These are phyloP conservation scores for Saturnispora hagleri DNA, from an alignment of 805 yeast genomes.

Conservation along the genomic window DNA sequence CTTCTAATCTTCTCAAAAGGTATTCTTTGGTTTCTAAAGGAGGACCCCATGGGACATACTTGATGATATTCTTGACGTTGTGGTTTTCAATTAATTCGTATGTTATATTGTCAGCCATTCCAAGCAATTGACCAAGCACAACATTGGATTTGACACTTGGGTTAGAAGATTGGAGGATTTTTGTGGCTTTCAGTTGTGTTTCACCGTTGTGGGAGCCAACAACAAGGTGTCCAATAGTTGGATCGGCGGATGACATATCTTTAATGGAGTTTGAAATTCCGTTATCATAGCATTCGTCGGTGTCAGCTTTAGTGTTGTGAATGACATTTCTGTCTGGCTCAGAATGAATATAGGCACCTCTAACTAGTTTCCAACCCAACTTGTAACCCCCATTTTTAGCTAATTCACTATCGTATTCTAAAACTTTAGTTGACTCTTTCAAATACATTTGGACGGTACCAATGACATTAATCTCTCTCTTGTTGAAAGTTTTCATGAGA, in stretches of 20 bases:
- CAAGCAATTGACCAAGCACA: constrained; percentile 82
- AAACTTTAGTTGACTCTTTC: constrained; percentile 54
- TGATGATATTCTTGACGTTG: constrained; percentile 66
- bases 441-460: constrained; percentile 94
- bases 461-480: constrained; percentile 55
- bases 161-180: constrained; percentile 31
- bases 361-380: constrained; percentile 79
- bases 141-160: constrained; percentile 45
- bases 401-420: constrained; percentile 51
- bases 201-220: constrained; percentile 85
- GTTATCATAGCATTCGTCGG: constrained; percentile 69
- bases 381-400: constrained; percentile 58
- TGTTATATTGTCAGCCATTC: constrained; percentile 91
- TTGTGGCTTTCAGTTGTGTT: constrained; percentile 67
- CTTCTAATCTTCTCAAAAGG: constrained; percentile 81
- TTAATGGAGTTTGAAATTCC: constrained; percentile 58
- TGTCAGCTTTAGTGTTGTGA: constrained; percentile 64
- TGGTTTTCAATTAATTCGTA: constrained; percentile 58
- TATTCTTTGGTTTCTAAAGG: constrained; percentile 89
- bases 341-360: constrained; percentile 93
- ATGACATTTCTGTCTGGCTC: constrained; percentile 71
- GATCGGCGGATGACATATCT: constrained; percentile 37
- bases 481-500: constrained; percentile 66
- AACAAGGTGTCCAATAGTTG: constrained; percentile 63
- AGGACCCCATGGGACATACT: constrained; percentile 98